phyloP scores from a whole-genome alignment of 2,329 filamentous ascomycete species.

The Ophiostoma piceae region DNA sequence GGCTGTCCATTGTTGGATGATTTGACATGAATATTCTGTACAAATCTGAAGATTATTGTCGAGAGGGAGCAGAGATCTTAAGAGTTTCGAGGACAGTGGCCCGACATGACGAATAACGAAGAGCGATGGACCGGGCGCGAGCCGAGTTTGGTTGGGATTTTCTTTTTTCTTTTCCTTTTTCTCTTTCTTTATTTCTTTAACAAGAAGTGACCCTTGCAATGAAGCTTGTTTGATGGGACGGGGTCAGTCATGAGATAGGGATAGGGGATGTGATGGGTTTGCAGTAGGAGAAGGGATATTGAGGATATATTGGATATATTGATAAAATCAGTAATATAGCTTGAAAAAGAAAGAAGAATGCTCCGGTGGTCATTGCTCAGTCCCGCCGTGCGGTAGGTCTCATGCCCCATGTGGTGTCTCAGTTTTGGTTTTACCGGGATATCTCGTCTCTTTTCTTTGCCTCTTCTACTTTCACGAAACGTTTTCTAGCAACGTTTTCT shows the following conservation, averaged over 20 bases:
- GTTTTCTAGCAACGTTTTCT: no score
- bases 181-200: neutral
- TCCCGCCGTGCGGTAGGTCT: neutral
- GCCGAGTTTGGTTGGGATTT: neutral
- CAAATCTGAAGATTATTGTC: neutral
- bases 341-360: neutral
- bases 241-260: neutral
- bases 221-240: conserved; percentile 12
- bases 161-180: neutral
- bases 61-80: neutral
- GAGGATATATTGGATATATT: neutral
- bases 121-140: neutral
- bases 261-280: neutral
- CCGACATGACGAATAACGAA: neutral
- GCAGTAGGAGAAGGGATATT: no score
- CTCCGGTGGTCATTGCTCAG: conserved; percentile 1
- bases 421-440: neutral
- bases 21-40: no score
- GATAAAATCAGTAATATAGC: neutral
- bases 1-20: neutral
- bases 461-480: no score
- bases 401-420: neutral
- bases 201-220: neutral
- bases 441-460: conserved; percentile 7
- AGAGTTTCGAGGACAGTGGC: neutral